Conservation (phyloP, 2,329 filamentous ascomycete species). For the Claviceps sp. region DNA sequence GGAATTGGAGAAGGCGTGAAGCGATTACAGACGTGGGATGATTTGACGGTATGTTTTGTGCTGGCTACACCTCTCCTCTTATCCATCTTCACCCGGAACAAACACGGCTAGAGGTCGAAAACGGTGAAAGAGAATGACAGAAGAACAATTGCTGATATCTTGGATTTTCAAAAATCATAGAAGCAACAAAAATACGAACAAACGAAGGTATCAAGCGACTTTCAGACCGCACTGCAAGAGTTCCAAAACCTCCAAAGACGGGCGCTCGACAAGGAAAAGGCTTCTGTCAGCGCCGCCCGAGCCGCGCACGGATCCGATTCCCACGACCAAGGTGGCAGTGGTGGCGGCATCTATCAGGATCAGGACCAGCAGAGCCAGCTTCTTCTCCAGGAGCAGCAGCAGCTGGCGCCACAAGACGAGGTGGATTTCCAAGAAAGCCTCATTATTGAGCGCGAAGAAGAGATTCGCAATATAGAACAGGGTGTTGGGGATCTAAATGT, state of each 20-base stretch:
- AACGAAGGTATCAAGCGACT: constrained; percentile 86
- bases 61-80: background rate
- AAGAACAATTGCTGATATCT: background rate
- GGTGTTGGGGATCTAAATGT: constrained; percentile 92
- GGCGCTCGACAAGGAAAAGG: constrained; percentile 84
- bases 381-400: constrained; percentile 47
- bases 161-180: constrained; percentile 44
- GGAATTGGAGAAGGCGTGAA: constrained; percentile 89
- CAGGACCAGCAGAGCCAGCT: constrained; percentile 23
- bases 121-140: background rate
- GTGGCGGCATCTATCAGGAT: constrained; percentile 14
- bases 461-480: constrained; percentile 96
- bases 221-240: constrained; percentile 74
- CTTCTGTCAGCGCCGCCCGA: constrained; percentile 70
- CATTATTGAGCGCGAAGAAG: constrained; percentile 90
- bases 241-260: constrained; percentile 86
- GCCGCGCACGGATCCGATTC: constrained; percentile 55
- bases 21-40: constrained; percentile 77
- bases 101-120: background rate
- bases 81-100: background rate
- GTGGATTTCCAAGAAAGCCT: constrained; percentile 95
- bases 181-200: constrained; percentile 94
- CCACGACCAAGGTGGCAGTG: constrained; percentile 10
- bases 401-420: constrained; percentile 80
- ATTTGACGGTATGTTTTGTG: constrained; percentile 51